These are phyloP conservation scores for Peronospora belbahrii DNA, from an alignment of 352 stramenopile species.

Conservation along the genomic window DNA sequence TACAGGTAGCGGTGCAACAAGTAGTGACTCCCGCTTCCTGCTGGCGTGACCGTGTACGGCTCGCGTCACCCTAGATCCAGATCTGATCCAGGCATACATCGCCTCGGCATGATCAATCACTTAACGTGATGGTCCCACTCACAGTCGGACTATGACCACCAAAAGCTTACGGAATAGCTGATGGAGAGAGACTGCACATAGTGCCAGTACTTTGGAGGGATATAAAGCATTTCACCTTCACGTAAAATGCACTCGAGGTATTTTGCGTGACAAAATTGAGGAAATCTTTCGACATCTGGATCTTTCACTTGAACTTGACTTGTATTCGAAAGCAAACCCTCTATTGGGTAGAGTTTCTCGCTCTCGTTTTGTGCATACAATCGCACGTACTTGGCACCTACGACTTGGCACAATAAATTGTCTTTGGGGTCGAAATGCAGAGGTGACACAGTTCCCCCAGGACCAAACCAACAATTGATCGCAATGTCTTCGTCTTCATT, in stretches of 20 bases:
- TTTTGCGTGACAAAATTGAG: conserved; percentile 33
- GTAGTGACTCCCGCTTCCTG: not conserved
- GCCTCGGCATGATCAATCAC: not conserved
- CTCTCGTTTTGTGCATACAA: conserved; percentile 70
- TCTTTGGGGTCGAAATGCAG: conserved; percentile 87
- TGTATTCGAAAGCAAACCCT: conserved; percentile 81
- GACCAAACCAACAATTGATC: conserved; percentile 86
- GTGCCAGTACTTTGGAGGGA: conserved; percentile 85
- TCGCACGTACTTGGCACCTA: conserved; percentile 76
- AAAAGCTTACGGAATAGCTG: conserved; percentile 83
- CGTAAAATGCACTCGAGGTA: conserved; percentile 68
- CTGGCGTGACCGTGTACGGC: not conserved
- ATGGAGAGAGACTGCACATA: conserved; percentile 73
- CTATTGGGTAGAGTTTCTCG: conserved; percentile 70
- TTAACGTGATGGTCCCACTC: not conserved
- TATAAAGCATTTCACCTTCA: conserved; percentile 82
- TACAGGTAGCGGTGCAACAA: not conserved
- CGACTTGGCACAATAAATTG: conserved; percentile 85
- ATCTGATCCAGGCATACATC: not conserved
- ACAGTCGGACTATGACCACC: conserved; percentile 41
- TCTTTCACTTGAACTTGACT: conserved; percentile 64
- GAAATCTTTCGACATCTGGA: conserved; percentile 43
- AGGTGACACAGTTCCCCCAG: conserved; percentile 68
- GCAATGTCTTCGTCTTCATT: conserved; percentile 65
- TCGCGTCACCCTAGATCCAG: not conserved